phyloP scores from a whole-genome alignment of 495 filamentous ascomycete species.

The Aspergillus campestris region DNA sequence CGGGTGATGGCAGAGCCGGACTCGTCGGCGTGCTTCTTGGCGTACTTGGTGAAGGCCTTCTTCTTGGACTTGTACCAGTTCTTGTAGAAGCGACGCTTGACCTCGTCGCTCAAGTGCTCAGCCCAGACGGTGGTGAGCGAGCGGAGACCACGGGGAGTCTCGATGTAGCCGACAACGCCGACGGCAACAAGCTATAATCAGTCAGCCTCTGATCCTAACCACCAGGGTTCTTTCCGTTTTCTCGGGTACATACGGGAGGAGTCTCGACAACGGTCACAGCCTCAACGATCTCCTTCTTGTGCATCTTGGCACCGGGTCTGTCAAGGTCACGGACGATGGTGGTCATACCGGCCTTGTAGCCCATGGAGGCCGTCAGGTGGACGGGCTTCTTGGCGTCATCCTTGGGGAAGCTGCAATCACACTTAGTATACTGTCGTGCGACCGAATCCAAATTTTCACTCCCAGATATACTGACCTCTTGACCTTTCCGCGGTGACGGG shows the following conservation, averaged over 20 bases:
- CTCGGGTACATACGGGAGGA: conserved; percentile 97
- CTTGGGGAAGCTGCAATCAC: conserved; percentile 82
- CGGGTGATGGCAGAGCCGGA: conserved; percentile 80
- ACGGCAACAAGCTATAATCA: conserved; percentile 85
- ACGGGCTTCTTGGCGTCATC: conserved; percentile 99
- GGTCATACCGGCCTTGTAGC: conserved; percentile 99
- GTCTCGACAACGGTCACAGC: conserved; percentile 99
- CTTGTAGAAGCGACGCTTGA: conserved; percentile 99
- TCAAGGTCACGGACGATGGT: conserved; percentile 99
- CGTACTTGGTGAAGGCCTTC: conserved; percentile 99
- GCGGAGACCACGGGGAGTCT: conserved; percentile 98
- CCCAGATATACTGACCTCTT: conserved; percentile 64
- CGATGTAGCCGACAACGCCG: conserved; percentile 99
- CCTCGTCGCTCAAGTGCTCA: conserved; percentile 95
- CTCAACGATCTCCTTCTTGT: conserved; percentile 99
- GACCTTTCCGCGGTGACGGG: conserved; percentile 94
- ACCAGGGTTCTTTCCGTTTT: too few species aligned
- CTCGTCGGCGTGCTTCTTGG: conserved; percentile 97
- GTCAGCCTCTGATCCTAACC: too few species aligned
- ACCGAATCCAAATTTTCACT: conserved; percentile 12
- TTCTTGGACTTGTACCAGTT: conserved; percentile 99
- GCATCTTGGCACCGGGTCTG: conserved; percentile 97
- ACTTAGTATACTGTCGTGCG: conserved; percentile 27
- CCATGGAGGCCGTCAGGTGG: conserved; percentile 96
- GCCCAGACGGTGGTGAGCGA: conserved; percentile 99